Evolutionary conservation across 164 flowering plant genomes (phyloP), one percentile per base, ranked within the genome.

Genomic region (Vitis rupestris): DNA sequence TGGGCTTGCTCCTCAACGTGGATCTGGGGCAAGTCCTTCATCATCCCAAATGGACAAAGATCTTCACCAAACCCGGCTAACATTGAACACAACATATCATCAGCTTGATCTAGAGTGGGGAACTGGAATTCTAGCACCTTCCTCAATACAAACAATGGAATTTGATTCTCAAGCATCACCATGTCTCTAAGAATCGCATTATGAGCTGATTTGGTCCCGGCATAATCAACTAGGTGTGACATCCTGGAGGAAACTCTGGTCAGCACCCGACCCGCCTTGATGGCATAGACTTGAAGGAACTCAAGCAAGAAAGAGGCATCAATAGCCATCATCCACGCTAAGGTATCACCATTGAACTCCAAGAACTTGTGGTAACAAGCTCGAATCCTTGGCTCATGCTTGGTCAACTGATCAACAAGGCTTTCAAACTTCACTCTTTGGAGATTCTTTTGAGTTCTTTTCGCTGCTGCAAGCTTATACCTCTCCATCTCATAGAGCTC

Each of bases 141-240:
- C 48, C 83, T 51, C 66, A 69, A 4, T 2, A 80, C 70, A 66
- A 81, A 82, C 16, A 84, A 47, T 1, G 90, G 90, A 23, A 87
- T 84, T 66, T 87, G 90, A 67, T 87, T 87, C 79, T 87, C 90
- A 1, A 85, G 73, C 85, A 84, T 82, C 17, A 74, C 52, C 3
- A 81, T 70, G 37, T 86, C 91, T 64, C 84, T 82, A 12, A 83
- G 76, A 52, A 87, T 76, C 1, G 81, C 78, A 14, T 82, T 72
- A 49, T 82, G 83, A 1, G 78, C 80, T 1, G 78, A 67, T 64
- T 80, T 80, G 19, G 70, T 74, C 4, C 82, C 79, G 3, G 77
- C 67, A 62, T 51, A 23, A 68, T 78, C 81, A 12, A 81, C 62
- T 55, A 82, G 71, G 54, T 75, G 82, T 4, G 82, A 70, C 83